Conservation (phyloP, 2,329 filamentous ascomycete species). For the Apiospora koreana region DNA sequence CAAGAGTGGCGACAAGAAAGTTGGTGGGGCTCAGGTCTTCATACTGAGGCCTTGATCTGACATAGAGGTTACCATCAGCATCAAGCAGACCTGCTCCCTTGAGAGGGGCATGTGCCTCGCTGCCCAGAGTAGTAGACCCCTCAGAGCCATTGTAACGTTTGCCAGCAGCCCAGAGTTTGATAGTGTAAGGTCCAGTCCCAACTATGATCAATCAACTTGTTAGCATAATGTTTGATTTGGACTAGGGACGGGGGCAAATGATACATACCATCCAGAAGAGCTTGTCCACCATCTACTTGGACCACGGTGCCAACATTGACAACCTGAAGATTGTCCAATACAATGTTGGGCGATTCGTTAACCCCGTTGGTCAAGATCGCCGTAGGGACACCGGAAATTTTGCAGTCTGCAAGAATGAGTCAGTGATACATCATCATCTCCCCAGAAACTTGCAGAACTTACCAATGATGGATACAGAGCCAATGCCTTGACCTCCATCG, state of each 20-base stretch:
- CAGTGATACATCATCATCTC: not conserved
- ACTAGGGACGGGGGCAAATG: no score
- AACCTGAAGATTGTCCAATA: conserved; percentile 56
- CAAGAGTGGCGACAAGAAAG: conserved; percentile 16
- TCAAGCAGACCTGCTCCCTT: conserved; percentile 15
- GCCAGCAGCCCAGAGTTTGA: not conserved
- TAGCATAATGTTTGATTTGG: not conserved
- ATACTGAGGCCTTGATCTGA: conserved; percentile 37
- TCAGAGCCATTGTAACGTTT: not conserved
- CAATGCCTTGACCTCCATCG: conserved; percentile 39
- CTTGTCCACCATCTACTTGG: not conserved
- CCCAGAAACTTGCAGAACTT: not conserved
- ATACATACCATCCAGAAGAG: not conserved
- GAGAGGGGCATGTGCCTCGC: not conserved
- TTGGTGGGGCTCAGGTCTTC: conserved; percentile 17
- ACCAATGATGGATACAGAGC: conserved; percentile 54
- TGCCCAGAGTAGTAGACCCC: not conserved
- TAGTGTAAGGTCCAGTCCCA: not conserved
- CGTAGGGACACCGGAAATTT: conserved; percentile 48
- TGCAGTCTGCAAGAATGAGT: conserved; percentile 40
- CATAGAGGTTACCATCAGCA: conserved; percentile 23
- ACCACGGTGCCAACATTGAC: conserved; percentile 31
- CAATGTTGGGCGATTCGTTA: conserved; percentile 31
- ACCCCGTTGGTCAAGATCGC: conserved; percentile 50
- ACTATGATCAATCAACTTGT: not conserved